A percentile compares a stretch with the other conserved stretches of the same genome.
These are phyloP conservation scores for Phlebopus sp. DNA, from an alignment of 1,284 basidiomycete genomes.

Conservation along the genomic window DNA sequence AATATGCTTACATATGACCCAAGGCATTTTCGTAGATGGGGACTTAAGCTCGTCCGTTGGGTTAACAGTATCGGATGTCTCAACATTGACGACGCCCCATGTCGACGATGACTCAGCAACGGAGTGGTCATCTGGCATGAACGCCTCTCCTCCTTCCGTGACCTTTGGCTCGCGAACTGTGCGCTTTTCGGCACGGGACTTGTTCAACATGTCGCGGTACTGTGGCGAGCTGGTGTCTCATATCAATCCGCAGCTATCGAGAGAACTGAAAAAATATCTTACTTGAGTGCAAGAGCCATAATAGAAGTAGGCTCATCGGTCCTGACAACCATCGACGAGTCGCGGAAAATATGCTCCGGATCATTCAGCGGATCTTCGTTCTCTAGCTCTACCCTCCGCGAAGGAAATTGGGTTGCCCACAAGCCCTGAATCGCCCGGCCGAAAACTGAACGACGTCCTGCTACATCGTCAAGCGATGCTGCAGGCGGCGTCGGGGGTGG, in stretches of 20 bases:
- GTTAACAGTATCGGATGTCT: conserved; percentile 58
- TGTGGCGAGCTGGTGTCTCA: conserved; percentile 66
- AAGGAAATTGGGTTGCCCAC: conserved; percentile 60
- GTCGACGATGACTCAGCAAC: conserved; percentile 75
- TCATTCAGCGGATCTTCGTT: conserved; percentile 66
- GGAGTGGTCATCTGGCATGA: conserved; percentile 86
- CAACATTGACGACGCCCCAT: conserved; percentile 85
- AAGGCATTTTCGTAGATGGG: conserved; percentile 76
- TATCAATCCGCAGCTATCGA: conserved; percentile 1
- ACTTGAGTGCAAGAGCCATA: conserved; percentile 93
- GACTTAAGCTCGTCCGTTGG: conserved; percentile 74
- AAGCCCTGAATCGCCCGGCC: conserved; percentile 75
- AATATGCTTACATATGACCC: conserved; percentile 65
- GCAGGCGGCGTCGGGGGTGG: conserved; percentile 49
- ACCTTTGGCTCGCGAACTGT: conserved; percentile 65
- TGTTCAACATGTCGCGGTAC: conserved; percentile 82
- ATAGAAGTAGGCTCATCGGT: conserved; percentile 99
- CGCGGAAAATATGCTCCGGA: conserved; percentile 91
- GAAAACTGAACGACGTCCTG: conserved; percentile 73
- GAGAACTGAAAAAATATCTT: conserved; percentile 23
- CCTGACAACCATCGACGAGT: conserved; percentile 92
- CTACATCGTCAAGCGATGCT: conserved; percentile 52
- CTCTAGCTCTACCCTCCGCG: conserved; percentile 51
- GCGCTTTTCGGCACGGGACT: conserved; percentile 70
- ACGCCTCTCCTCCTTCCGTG: conserved; percentile 69